Evolutionary conservation across 495 filamentous ascomycete species (phyloP).

Genomic region (Podospora pseudoanserina): DNA sequence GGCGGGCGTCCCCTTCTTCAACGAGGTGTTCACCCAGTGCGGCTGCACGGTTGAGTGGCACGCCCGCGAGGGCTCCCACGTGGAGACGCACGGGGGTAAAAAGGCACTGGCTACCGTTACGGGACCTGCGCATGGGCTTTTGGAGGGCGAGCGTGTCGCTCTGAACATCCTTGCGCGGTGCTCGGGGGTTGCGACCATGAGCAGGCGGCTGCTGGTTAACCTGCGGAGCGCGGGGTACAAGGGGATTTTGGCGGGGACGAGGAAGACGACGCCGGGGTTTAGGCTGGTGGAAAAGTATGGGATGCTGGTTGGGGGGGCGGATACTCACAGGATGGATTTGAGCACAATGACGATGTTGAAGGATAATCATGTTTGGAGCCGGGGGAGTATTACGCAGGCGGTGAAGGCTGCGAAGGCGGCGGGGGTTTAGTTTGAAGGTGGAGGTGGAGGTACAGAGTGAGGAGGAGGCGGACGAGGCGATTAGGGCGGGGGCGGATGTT

Average conservation of each 20-base stretch:
- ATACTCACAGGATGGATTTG: constrained; percentile 87
- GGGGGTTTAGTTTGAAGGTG: constrained; percentile 86
- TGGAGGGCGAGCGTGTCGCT: constrained; percentile 89
- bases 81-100: constrained; percentile 50
- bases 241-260: constrained; percentile 85
- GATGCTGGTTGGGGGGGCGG: constrained; percentile 88
- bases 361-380: constrained; percentile 95
- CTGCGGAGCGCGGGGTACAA: constrained; percentile 63
- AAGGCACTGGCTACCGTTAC: constrained; percentile 72
- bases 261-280: constrained; percentile 96
- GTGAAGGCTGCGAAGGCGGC: constrained; percentile 78
- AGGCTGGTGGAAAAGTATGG: constrained; percentile 96
- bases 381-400: constrained; percentile 76
- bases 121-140: constrained; percentile 78
- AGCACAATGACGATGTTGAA: constrained; percentile 97
- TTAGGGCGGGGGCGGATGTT: constrained; percentile 85
- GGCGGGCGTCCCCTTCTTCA: constrained; percentile 91
- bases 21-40: constrained; percentile 86
- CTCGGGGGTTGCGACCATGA: constrained; percentile 84
- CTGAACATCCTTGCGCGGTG: constrained; percentile 89
- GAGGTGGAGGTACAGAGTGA: constrained; percentile 92
- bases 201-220: constrained; percentile 46
- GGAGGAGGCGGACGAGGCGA: constrained; percentile 84
- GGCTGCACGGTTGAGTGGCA: constrained; percentile 91
- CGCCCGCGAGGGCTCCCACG: constrained; percentile 64